Evolutionary conservation across 1,284 basidiomycete species (phyloP), one percentile per base, ranked within the genome.

Genomic region (Kwoniella shivajii): DNA sequence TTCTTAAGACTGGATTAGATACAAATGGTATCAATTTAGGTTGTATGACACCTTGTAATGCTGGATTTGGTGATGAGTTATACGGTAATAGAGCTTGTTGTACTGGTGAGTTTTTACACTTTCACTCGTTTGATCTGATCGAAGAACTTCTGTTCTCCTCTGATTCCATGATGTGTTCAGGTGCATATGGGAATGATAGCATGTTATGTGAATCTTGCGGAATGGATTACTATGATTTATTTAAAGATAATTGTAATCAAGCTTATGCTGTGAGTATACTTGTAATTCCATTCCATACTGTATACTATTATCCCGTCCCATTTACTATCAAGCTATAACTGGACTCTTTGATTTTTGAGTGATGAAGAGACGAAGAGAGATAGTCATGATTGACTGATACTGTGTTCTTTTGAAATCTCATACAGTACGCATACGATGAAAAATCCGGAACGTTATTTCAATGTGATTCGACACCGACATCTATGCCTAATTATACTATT

Each of bases 181-280:
- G 68, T 18, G 62, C 54, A 4, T 72, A 68, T 51, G 44, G n/a
- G n/a, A n/a, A 49, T 33, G 50, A 67, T 50, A 51, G 65, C 3
- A 48, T 37, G n/a, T 48, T 64, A 11, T 72, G 70, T 44, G 43
- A 43, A 4, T 43, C 53, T 14, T 68, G 66, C 34, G 68, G 68
- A 20, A 61, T 69, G 10, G 69, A 71, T 54, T 73, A 65, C 34
- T 73, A 72, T 50, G 22, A 60, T 48, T 27, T 69, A 16, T 73
- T 68, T 66, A 74, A 74, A 56, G 59, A 66, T 38, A 56, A 54
- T 27, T 74, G 72, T 44, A 46, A 47, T 2, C 59, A 47, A 11
- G 56, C 63, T 16, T 73, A 73, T 60, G 72, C 67, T 13, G 69
- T 69, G 53, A 63, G 69, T 61, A 41, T 38, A n/a, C n/a, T n/a